These are phyloP conservation scores for Neurospora sp. DNA, from an alignment of 2,329 filamentous ascomycete genomes.

Conservation along the genomic window DNA sequence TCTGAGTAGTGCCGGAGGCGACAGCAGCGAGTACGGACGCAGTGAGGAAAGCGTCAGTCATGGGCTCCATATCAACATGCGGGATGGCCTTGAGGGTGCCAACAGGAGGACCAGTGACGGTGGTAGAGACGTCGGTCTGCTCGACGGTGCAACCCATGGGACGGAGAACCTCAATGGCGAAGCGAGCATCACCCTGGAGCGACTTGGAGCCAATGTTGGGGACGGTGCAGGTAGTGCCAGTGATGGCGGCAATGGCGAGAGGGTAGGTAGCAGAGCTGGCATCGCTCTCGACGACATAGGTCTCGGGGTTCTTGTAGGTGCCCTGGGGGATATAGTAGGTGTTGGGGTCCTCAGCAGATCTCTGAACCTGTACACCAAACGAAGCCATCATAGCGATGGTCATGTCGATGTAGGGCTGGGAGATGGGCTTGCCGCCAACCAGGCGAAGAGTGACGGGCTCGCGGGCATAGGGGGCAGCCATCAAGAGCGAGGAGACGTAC, in stretches of 20 bases:
- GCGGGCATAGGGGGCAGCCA: slow-evolving; percentile 96
- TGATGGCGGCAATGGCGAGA: slow-evolving; percentile 86
- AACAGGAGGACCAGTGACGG: slow-evolving; percentile 74
- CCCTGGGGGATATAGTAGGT: slow-evolving; percentile 91
- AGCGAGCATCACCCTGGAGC: slow-evolving; percentile 87
- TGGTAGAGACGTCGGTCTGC: slow-evolving; percentile 78
- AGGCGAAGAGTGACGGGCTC: slow-evolving; percentile 81
- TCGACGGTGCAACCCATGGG: slow-evolving; percentile 92
- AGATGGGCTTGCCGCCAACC: slow-evolving; percentile 95
- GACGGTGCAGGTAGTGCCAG: slow-evolving; percentile 88
- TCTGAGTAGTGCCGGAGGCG: slow-evolving; percentile 71
- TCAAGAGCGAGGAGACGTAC: slow-evolving; percentile 92
- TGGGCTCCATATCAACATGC: slow-evolving; percentile 94
- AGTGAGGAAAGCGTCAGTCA: slow-evolving; percentile 97
- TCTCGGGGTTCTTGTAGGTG: slow-evolving; percentile 68
- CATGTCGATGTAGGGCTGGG: slow-evolving; percentile 97
- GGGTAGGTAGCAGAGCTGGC: slow-evolving; percentile 97
- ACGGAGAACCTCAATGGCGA: slow-evolving; percentile 77
- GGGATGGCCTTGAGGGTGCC: slow-evolving; percentile 65
- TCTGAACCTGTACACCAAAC: slow-evolving; percentile 75
- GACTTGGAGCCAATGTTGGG: slow-evolving; percentile 92
- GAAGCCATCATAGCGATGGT: slow-evolving; percentile 94
- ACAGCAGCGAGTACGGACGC: slow-evolving; percentile 89
- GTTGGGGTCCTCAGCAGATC: slow-evolving; percentile 68
- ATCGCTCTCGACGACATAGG: slow-evolving; percentile 92